Percentiles rank a stretch among this genome's conserved stretches.
phyloP scores from a whole-genome alignment of 164 flowering plant genomes.

The Tetrastigma voinierianum region DNA sequence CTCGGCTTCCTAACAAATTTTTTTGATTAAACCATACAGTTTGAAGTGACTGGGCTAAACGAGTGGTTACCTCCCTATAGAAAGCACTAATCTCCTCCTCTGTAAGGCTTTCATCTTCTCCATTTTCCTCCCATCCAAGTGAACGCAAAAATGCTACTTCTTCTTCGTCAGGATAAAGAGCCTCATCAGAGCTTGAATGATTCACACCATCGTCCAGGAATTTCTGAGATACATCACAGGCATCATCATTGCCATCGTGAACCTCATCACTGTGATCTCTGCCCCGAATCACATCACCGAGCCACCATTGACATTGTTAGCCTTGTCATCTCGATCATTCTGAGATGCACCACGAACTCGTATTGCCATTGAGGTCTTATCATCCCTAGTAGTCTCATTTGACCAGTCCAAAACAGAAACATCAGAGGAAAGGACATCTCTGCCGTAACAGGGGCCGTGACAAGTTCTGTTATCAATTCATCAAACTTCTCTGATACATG shows the following conservation, averaged over 20 bases:
- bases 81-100: constrained; percentile 33
- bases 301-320: no score
- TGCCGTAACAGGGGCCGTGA: not conserved
- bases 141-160: constrained; percentile 28
- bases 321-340: no score
- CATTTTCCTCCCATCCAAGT: constrained; percentile 32
- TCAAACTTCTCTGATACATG: not conserved
- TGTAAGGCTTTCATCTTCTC: constrained; percentile 29
- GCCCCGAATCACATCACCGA: no score
- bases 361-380: not conserved
- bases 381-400: constrained; percentile 10
- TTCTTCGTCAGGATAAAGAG: constrained; percentile 18
- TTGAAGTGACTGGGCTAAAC: not conserved
- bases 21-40: not conserved
- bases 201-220: constrained; percentile 1
- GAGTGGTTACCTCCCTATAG: constrained; percentile 7
- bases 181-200: constrained; percentile 5
- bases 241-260: not conserved
- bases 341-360: not conserved
- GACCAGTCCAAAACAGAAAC: constrained; percentile 1
- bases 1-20: not conserved
- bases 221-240: not conserved
- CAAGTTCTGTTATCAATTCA: not conserved
- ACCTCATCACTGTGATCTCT: no score
- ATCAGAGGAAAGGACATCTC: constrained; percentile 1